phyloP scores from a whole-genome alignment of 164 flowering plant genomes.

The Macadamia tetraphylla region DNA sequence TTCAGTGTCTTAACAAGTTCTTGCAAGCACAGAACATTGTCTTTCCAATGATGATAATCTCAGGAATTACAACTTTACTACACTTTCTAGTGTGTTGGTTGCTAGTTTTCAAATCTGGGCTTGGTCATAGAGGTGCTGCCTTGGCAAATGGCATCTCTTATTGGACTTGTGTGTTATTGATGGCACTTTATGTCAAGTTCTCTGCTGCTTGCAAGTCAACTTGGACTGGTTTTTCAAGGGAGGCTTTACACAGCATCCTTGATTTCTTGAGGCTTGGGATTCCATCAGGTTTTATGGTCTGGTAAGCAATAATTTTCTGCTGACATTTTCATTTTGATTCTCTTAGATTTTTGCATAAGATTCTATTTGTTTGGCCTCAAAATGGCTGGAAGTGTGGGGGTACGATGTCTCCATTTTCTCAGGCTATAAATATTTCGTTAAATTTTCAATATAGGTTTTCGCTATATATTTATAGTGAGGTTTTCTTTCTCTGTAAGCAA shows the following conservation, averaged over 20 bases:
- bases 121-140: constrained; percentile 19
- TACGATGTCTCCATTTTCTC: no score
- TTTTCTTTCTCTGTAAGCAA: no score
- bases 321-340: no score
- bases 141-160: constrained; percentile 14
- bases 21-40: constrained; percentile 21
- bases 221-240: constrained; percentile 7
- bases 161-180: background rate
- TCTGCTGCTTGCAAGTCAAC: constrained; percentile 1
- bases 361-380: no score
- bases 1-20: constrained; percentile 15
- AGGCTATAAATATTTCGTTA: no score
- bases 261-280: background rate
- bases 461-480: no score
- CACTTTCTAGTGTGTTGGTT: constrained; percentile 14
- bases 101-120: constrained; percentile 15
- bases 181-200: constrained; percentile 4
- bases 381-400: no score
- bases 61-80: constrained; percentile 12
- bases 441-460: no score
- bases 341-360: no score
- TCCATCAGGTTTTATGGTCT: constrained; percentile 3
- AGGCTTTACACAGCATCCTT: background rate
- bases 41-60: constrained; percentile 16
- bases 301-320: background rate